Evolutionary conservation across 192 early-diverging fungal genomes (phyloP), one percentile per base, ranked within the genome.

Genomic region (Coemansia sp.): DNA sequence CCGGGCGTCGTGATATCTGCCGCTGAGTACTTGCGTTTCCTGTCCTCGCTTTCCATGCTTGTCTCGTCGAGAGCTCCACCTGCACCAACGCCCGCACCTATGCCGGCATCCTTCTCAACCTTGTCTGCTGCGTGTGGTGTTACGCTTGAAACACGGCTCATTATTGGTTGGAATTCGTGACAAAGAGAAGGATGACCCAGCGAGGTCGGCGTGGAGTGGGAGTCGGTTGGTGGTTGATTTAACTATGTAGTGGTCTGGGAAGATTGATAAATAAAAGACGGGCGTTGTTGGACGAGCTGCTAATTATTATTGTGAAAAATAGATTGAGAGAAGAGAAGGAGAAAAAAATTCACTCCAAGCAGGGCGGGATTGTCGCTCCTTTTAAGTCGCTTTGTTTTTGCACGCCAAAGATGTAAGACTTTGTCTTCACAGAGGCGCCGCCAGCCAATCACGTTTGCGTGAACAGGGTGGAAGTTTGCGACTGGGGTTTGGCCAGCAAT

Each of bases 21-120:
- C 29, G 27, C 31, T 47, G 70, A 67, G 47, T 67, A 64, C 76
- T 79, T 79, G 67, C 76, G 76, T 71, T 79, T 79, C 27, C 31
- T 55, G 22, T 57, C 37, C 59, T 67, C 67, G 47, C n/a, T n/a
- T n/a, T 47, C 55, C 29, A 28, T 13, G 23, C 50, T 10, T 59
- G 53, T 23, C 59, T 67, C 72, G n/a, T n/a, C n/a, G n/a, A n/a
- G n/a, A 7, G 36, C 20, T 23, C 36, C 52, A 23, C 60, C 59
- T 42, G 48, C 70, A 42, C 69, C 75, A 65, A 63, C 70, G 55
- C 68, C 64, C 27, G 59, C 63, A 56, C 62, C 65, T 45, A 55
- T 29, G 30, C 57, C 61, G 47, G 47, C 50, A 38, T 59, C 56
- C 55, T 58, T 58, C 53, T 56, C 59, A 23, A 59, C 55, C 54